These are phyloP conservation scores for Pichia occidentalis DNA, from an alignment of 805 yeast species.

Conservation along the genomic window DNA sequence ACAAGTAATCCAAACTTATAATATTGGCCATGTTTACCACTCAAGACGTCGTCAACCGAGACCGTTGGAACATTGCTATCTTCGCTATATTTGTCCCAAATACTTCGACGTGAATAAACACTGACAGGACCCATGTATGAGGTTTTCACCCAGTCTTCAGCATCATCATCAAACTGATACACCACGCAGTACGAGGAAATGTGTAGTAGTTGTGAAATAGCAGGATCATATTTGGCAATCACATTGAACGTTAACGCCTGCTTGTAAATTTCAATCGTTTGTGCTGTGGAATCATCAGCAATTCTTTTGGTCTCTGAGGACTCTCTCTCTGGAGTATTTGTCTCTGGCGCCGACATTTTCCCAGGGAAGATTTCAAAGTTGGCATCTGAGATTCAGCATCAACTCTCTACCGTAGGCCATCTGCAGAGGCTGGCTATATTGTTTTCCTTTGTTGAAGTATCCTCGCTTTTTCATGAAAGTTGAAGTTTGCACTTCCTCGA, in stretches of 20 bases:
- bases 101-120: conserved; percentile 35
- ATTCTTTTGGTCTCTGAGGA: no score
- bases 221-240: conserved; percentile 69
- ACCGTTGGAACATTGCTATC: conserved; percentile 10
- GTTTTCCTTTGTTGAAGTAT: no score
- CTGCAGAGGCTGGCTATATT: no score
- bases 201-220: conserved; percentile 57
- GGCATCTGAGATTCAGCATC: no score
- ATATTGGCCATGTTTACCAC: conserved; percentile 25
- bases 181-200: conserved; percentile 68
- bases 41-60: conserved; percentile 28
- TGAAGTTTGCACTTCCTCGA: no score
- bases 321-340: no score
- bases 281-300: no score
- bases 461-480: no score
- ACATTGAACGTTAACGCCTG: conserved; percentile 70
- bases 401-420: no score
- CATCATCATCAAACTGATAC: conserved; percentile 51
- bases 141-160: conserved; percentile 58
- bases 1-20: conserved; percentile 66
- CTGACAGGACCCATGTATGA: conserved; percentile 69
- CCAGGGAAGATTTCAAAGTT: no score
- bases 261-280: conserved; percentile 54
- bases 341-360: no score
- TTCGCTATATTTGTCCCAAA: conserved; percentile 5